phyloP scores from a whole-genome alignment of 441 rosid species.

The Mallotus japonicus region DNA sequence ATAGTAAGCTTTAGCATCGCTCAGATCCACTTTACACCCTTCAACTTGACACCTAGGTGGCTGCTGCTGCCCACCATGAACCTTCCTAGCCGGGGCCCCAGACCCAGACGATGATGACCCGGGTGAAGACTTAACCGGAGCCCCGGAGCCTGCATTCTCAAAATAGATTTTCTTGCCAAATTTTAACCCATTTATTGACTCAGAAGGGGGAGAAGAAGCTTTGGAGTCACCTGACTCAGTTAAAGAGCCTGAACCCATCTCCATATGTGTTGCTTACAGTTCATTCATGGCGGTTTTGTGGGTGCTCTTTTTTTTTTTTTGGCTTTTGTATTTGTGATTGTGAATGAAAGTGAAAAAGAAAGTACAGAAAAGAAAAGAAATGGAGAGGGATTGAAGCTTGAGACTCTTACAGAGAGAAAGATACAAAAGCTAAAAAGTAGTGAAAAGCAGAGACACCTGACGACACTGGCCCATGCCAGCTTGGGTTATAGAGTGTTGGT shows the following conservation, averaged over 20 bases:
- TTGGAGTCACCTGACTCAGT: constrained; percentile 39
- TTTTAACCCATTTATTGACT: constrained; percentile 54
- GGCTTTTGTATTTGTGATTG: background rate
- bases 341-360: background rate
- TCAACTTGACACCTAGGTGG: constrained; percentile 88
- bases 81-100: constrained; percentile 41
- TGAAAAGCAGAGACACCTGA: constrained; percentile 21
- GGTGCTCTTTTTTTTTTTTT: background rate
- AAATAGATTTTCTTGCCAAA: constrained; percentile 80
- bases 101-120: constrained; percentile 34
- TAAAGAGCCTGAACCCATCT: constrained; percentile 53
- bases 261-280: constrained; percentile 33
- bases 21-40: constrained; percentile 94
- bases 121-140: constrained; percentile 30
- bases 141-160: constrained; percentile 43
- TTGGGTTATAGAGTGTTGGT: background rate
- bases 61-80: constrained; percentile 50
- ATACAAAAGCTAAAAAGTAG: constrained; percentile 2
- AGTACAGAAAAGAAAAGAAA: background rate
- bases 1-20: constrained; percentile 81
- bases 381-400: background rate
- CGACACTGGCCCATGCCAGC: constrained; percentile 22
- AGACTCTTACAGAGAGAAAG: background rate
- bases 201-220: constrained; percentile 34
- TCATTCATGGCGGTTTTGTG: constrained; percentile 16